Base-by-base conservation (phyloP, 768 basidiomycete species). In the Fibroporia radiculosa region DNA sequence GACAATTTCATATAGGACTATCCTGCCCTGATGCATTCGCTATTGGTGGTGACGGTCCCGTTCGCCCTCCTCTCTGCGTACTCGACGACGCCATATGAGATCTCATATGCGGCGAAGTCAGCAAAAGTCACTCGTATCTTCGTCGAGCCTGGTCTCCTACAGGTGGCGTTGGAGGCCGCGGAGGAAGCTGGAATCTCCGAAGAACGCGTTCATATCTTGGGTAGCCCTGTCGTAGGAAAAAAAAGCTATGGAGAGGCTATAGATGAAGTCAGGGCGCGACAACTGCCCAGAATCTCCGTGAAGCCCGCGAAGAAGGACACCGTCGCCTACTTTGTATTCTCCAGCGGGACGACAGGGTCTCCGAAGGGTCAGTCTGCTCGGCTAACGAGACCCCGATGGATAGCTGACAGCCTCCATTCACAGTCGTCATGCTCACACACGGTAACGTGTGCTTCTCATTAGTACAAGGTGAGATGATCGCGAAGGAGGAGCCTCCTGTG, bases 271-370 rank as follows among this genome's bases (percentile, higher is more conserved):
- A 62, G 62, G 36, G 50, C 47, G 11, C 66, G 63, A 20, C 62
- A 63, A 0, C 51, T 74, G 1, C 68, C 74, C 7, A 56, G 66
- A 1, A 54, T 74, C 1, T 63, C 66, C 1, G 59, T 77, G 23
- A 69, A 66, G 32, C 65, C 68, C 0, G 82, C 74, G 0, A 62
- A 51, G 13, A 66, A 63, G 24, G 63, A 79, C 47, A 82, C 79
- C 0, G 62, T 85, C 1, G 84, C 81, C 1, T 85, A 87, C 57
- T 64, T 88, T 3, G 66, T 82, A 0, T 85, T 84, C 56, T 88
- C 84, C 1, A 87, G 85, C 52, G 84, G 85, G 20, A 88, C 85
- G 0, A 86, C 73, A 48, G 85, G 85, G 0, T 63, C 79, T 3
- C 83, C 85, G 0, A 87, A 88, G 73, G 82, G 84, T 78, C 20